Evolutionary conservation across 2,329 filamentous ascomycete genomes (phyloP), one percentile per base, ranked within the genome.

Genomic region (Fusarium sp.): DNA sequence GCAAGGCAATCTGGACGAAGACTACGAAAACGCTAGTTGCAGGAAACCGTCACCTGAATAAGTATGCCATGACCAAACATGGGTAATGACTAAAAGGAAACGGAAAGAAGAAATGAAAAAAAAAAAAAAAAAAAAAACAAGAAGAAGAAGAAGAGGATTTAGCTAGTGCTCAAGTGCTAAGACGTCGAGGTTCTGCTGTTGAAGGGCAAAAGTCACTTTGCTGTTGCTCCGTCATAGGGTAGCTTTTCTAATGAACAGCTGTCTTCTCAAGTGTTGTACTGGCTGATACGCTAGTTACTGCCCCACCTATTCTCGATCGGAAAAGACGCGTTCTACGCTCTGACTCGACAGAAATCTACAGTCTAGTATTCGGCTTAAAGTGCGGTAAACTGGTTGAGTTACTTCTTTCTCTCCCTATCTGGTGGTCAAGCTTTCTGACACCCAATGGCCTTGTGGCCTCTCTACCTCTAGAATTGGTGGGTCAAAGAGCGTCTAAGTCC

Each of bases 341-440:
- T 11, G 10, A n/a, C 34, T 38, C 34, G 34, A 38, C 34, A 38
- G 5, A 38, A 38, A n/a, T n/a, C 10, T n/a, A 38, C 34, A 12
- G 6, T 38, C 34, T n/a, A 18, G 6, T 7, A 12, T 38, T 0
- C 6, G 5, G 2, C 3, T 6, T 7, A 7, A 6, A 12, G 10
- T 10, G 6, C 3, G 18, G 3, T 12, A 7, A n/a, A 10, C 3
- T 38, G 34, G 10, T 4, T n/a, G 9, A 38, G 18, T 38, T n/a
- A n/a, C n/a, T 38, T n/a, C 1, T 18, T 38, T 38, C 10, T 11
- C 32, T 11, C 2, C 10, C 3, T 18, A 7, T 11, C 34, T n/a
- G 9, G 9, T 9, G 3, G 34, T 38, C 34, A 38, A n/a, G 5
- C 5, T 38, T n/a, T 38, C 9, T 38, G 34, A 38, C 34, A 11